A percentile compares a stretch with the other conserved stretches of the same genome.
Conservation (phyloP, 345 rosid species). For the Crucihimalaya himalaica region DNA sequence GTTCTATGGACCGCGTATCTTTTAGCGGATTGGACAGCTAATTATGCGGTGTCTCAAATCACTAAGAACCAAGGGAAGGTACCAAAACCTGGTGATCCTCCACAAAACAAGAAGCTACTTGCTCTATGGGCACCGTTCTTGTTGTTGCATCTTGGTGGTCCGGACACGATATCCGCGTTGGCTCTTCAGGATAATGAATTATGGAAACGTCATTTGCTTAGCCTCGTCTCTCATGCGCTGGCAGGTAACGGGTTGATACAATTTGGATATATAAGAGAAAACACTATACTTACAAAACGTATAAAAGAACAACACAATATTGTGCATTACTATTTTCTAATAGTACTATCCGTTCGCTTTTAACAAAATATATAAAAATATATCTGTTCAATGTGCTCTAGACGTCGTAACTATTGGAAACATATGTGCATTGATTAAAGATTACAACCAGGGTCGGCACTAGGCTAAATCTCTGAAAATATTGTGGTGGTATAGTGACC, state of each 20-base stretch:
- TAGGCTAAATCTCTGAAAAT: too few relatives aligned
- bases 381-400: too few relatives aligned
- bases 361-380: too few relatives aligned
- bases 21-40: constrained; percentile 64
- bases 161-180: constrained; percentile 45
- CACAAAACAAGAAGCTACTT: constrained; percentile 33
- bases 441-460: too few relatives aligned
- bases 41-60: constrained; percentile 58
- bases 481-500: too few relatives aligned
- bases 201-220: constrained; percentile 40
- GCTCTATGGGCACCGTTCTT: constrained; percentile 48
- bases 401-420: too few relatives aligned
- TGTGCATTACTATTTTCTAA: too few relatives aligned
- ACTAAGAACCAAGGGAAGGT: constrained; percentile 47
- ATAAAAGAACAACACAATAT: too few relatives aligned
- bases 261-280: too few relatives aligned
- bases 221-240: constrained; percentile 33
- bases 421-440: too few relatives aligned
- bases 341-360: too few relatives aligned
- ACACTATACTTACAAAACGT: too few relatives aligned
- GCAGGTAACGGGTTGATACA: constrained; percentile 13
- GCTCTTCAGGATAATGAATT: constrained; percentile 44
- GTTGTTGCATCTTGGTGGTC: constrained; percentile 48
- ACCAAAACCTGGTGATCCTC: background rate
- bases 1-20: constrained; percentile 63